These are phyloP conservation scores for Pleurotus sapidus DNA, from an alignment of 768 basidiomycete species.

Conservation along the genomic window DNA sequence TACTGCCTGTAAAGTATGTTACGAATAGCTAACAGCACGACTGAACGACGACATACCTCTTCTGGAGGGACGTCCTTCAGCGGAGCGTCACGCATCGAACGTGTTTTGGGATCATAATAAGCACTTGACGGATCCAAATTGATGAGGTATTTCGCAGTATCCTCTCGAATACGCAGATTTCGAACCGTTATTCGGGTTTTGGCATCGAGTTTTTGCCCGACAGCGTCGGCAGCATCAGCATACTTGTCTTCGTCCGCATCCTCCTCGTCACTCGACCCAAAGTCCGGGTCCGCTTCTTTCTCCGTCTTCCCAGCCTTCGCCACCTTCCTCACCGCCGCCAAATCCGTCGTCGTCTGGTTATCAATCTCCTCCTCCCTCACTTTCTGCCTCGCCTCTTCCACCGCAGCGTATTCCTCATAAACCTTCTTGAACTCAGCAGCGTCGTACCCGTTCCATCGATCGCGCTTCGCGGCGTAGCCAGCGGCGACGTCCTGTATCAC, in stretches of 20 bases:
- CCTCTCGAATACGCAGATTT: slow-evolving; percentile 97
- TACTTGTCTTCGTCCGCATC: slow-evolving; percentile 98
- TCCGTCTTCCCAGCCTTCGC: slow-evolving; percentile 85
- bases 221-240: slow-evolving; percentile 95
- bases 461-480: slow-evolving; percentile 92
- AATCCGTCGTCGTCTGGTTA: slow-evolving; percentile 90
- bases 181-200: slow-evolving; percentile 98
- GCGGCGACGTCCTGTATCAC: slow-evolving; percentile 73
- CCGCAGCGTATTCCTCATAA: slow-evolving; percentile 91
- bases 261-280: slow-evolving; percentile 95
- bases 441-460: slow-evolving; percentile 99
- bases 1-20: slow-evolving; percentile 48
- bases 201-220: slow-evolving; percentile 96
- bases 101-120: slow-evolving; percentile 99
- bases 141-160: slow-evolving; percentile 97
- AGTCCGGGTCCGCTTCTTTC: slow-evolving; percentile 80
- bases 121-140: slow-evolving; percentile 94
- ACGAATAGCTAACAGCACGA: slow-evolving; percentile 2
- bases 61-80: slow-evolving; percentile 72
- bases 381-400: slow-evolving; percentile 89
- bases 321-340: slow-evolving; percentile 90
- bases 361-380: slow-evolving; percentile 96
- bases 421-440: slow-evolving; percentile 80
- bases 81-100: slow-evolving; percentile 99
- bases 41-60: slow-evolving; percentile 57